Base-by-base conservation (phyloP, 257 asterid genomes). In the Perilla frutescens region DNA sequence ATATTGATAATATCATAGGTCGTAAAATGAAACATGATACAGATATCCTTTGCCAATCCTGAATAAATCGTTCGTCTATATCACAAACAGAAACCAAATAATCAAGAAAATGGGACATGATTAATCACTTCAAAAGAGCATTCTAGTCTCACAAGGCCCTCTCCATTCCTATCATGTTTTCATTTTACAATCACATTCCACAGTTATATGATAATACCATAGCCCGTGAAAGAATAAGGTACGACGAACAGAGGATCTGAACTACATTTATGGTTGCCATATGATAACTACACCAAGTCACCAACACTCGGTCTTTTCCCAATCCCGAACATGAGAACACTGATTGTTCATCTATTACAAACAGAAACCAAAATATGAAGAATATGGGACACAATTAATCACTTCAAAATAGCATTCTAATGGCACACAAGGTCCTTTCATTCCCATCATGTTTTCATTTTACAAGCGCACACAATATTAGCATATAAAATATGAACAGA, bases 331-430 rank as follows among this genome's bases (percentile, higher is more conserved):
- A 45, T 20, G 0, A 20, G 26, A 20, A 1, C 26, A 20, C 26
- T 20, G 4, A 37, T 7, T 31, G 57, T 4, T 34, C 15, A 5
- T 9, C 15, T 3, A 66, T 29, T n/a, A 58, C 31, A 66, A 55
- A 26, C 43, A 31, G 62, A 31, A 80, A 50, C 40, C 44, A 41
- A 63, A 63, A 49, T 71, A 70, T 51, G 61, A 78, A 59, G 64
- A 62, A n/a, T 41, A 34, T 0, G 14, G 11, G 49, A 67, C 55
- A 51, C 15, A 41, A 62, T 8, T 8, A 41, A 62, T 39, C 66
- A 61, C 49, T 61, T 61, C 49, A 39, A 61, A 13, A n/a, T 6
- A 61, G 48, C 13, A 39, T 37, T 61, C 29, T 49, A 12, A 13
- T n/a, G 55, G 15, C 20, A 34, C 37, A 53, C 51, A 11, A 8